Conservation (phyloP, 306 rosid species). For the Cercis canadensis region DNA sequence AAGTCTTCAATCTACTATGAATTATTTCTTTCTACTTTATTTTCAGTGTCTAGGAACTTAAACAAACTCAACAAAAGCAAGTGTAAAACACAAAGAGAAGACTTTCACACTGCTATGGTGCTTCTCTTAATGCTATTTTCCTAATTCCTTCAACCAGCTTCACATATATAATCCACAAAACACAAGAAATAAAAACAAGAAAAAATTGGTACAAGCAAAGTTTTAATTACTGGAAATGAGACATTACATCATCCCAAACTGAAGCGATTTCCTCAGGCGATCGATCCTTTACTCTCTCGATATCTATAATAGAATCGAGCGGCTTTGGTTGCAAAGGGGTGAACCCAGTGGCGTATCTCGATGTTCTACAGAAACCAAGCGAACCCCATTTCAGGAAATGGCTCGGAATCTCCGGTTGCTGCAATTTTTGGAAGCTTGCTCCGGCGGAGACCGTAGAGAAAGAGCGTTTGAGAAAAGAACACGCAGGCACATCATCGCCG, state of each 20-base stretch:
- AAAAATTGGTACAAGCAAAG: background rate
- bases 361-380: conserved; percentile 69
- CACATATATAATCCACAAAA: background rate
- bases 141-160: background rate
- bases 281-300: conserved; percentile 69
- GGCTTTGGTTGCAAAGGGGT: conserved; percentile 77
- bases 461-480: conserved; percentile 20
- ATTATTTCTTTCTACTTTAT: background rate
- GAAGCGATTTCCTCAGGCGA: conserved; percentile 79
- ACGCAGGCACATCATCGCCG: conserved; percentile 17
- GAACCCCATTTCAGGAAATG: conserved; percentile 76
- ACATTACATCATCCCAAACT: conserved; percentile 87
- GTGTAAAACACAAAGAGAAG: no score
- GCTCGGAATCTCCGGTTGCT: conserved; percentile 44
- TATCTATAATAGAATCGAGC: conserved; percentile 76
- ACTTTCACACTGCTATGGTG: background rate
- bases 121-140: conserved; percentile 1
- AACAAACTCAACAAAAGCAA: conserved; percentile 33
- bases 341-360: conserved; percentile 82
- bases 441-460: conserved; percentile 41
- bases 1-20: background rate
- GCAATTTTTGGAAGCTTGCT: conserved; percentile 42
- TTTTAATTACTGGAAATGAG: conserved; percentile 20
- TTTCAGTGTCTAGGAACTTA: background rate
- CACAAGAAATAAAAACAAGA: conserved; percentile 11